These are phyloP conservation scores for Cryphonectria japonica DNA, from an alignment of 2,329 filamentous ascomycete species.

Conservation along the genomic window DNA sequence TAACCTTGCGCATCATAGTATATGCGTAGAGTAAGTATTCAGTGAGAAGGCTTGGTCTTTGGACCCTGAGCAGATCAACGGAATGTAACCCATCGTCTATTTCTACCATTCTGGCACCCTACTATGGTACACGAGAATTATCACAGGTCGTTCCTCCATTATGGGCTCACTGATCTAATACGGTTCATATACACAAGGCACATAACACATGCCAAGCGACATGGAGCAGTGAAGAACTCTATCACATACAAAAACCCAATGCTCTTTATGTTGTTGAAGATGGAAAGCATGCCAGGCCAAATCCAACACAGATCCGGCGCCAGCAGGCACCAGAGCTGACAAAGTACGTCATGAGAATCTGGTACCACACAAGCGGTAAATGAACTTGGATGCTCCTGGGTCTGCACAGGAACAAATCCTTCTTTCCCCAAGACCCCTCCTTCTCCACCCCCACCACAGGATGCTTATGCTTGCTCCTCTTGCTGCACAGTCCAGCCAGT, in stretches of 20 bases:
- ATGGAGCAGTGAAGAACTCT: background rate
- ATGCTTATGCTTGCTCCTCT: background rate
- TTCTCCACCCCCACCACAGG: background rate
- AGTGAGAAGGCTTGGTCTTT: too few relatives aligned
- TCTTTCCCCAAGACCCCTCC: background rate
- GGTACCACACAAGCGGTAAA: background rate
- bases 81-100: too few relatives aligned
- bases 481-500: slow-evolving; percentile 1
- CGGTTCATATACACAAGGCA: too few relatives aligned
- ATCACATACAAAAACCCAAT: too few relatives aligned
- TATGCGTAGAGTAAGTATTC: background rate
- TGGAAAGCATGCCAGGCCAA: background rate
- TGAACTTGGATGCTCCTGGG: background rate
- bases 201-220: background rate
- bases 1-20: background rate
- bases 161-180: too few relatives aligned
- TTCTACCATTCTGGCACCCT: too few relatives aligned
- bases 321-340: slow-evolving; percentile 7
- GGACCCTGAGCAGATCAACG: too few relatives aligned
- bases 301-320: background rate
- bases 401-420: background rate
- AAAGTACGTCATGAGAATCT: background rate
- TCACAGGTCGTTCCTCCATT: too few relatives aligned
- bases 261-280: too few relatives aligned
- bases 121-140: too few relatives aligned